Percentiles rank a stretch among this genome's conserved stretches.
These are phyloP conservation scores for Zarea fungicola DNA, from an alignment of 2,329 filamentous ascomycete genomes.

Conservation along the genomic window DNA sequence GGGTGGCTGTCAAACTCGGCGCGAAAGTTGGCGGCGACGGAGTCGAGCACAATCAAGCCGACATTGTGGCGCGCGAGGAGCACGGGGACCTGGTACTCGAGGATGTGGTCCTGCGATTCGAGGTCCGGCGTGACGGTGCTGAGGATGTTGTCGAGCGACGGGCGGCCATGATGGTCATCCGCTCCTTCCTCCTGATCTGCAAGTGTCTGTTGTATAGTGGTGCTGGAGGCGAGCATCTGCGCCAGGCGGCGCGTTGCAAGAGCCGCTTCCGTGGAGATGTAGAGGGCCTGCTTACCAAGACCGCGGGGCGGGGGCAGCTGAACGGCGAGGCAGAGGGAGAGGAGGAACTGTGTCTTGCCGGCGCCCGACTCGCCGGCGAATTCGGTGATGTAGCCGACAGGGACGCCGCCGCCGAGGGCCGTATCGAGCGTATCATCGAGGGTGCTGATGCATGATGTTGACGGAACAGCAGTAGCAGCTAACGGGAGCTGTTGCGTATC, in stretches of 20 bases:
- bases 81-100: slow-evolving; percentile 87
- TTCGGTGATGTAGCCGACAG: slow-evolving; percentile 77
- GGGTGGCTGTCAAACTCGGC: slow-evolving; percentile 70
- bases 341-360: slow-evolving; percentile 91
- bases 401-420: slow-evolving; percentile 71
- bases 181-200: too few species aligned
- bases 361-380: slow-evolving; percentile 89
- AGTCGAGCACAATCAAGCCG: slow-evolving; percentile 82
- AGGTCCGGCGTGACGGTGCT: slow-evolving; percentile 83
- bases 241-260: slow-evolving; percentile 75
- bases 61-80: slow-evolving; percentile 70
- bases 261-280: slow-evolving; percentile 88
- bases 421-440: slow-evolving; percentile 69
- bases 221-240: slow-evolving; percentile 69
- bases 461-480: neutral
- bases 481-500: neutral
- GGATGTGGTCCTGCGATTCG: slow-evolving; percentile 91
- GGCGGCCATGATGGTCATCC: too few species aligned
- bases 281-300: slow-evolving; percentile 69
- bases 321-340: slow-evolving; percentile 75
- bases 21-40: slow-evolving; percentile 90
- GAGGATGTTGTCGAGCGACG: slow-evolving; percentile 71
- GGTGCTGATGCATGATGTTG: slow-evolving; percentile 62
- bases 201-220: slow-evolving; percentile 46
- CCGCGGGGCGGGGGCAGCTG: slow-evolving; percentile 74